A percentile compares a stretch with the other conserved stretches of the same genome.
These are phyloP conservation scores for Apium graveolens DNA, from an alignment of 129 eudicot genomes.

Conservation along the genomic window DNA sequence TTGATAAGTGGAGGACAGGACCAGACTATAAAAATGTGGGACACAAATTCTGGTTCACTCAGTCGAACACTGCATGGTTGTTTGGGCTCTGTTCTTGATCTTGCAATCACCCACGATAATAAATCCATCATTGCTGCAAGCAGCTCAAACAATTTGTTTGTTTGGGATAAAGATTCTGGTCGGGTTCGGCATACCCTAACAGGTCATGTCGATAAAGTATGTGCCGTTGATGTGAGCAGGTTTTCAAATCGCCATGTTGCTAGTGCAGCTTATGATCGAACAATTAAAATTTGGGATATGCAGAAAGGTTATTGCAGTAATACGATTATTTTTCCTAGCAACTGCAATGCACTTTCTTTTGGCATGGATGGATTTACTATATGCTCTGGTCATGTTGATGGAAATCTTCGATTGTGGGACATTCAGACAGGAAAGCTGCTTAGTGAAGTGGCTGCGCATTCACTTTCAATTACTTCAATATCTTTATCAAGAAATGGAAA, in stretches of 20 bases:
- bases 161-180: constrained; percentile 75
- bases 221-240: constrained; percentile 81
- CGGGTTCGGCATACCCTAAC: constrained; percentile 82
- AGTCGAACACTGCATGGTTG: constrained; percentile 56
- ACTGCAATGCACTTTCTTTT: constrained; percentile 68
- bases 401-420: constrained; percentile 85
- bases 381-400: constrained; percentile 91
- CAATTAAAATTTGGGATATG: constrained; percentile 91
- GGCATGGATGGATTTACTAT: constrained; percentile 82
- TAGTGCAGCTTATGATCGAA: constrained; percentile 91
- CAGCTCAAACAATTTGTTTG: constrained; percentile 66
- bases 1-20: constrained; percentile 88
- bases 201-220: constrained; percentile 85
- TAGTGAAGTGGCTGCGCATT: constrained; percentile 88
- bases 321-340: constrained; percentile 71
- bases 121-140: constrained; percentile 65
- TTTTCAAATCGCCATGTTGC: constrained; percentile 62
- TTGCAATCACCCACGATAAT: constrained; percentile 68
- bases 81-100: constrained; percentile 86
- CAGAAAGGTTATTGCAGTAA: constrained; percentile 75
- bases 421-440: constrained; percentile 61
- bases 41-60: constrained; percentile 55
- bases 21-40: constrained; percentile 79
- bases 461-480: constrained; percentile 64
- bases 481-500: constrained; percentile 81